Base-by-base conservation (phyloP, 208 protist species). In the Trypanosoma boissoni region DNA sequence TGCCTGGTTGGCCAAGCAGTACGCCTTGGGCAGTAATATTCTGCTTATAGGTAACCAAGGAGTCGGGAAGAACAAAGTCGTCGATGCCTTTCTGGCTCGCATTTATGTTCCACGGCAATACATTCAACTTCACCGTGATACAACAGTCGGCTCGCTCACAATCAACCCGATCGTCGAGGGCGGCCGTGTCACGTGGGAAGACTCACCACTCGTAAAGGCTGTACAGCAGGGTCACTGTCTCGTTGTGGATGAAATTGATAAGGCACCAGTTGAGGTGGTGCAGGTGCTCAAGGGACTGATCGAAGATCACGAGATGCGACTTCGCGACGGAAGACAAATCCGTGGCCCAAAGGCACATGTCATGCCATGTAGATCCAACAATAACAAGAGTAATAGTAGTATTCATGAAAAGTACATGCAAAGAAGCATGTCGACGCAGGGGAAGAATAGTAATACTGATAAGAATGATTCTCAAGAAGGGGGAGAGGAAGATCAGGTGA, bases 191-290 rank as follows among this genome's bases (percentile, higher is more conserved):
- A 62, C 86, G 10, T 98, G 88, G 78, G 75, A 89, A 50, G 94
- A 98, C 76, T 95, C 89, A 21, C 93, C 95, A 41, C 76, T 98
- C 2, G 94, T 98, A 31, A 86, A 83, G 42, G 95, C 95, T 41
- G 88, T 94, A n/a, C 70, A 78, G 52, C 54, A 82, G 8, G 95
- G 97, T 10, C 83, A 93, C 66, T 88, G 96, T 27, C 84, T 98
- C 27, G 95, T 98, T 21, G 78, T 98, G 49, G 95, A 98, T 65
- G 95, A 98, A 71, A 94, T 97, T 36, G 97, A 98, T 75, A 98
- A 98, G 78, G 94, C 92, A 0, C 86, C 94, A 4, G 79, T 97
- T 18, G 94, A 98, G 68, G 86, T 93, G 52, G 84, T 95, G 44
- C 79, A 88, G 67, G 83, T 95, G 46, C 74, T 95, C 20, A 95